Evolutionary conservation across 192 early-diverging fungal genomes (phyloP), one percentile per base, ranked within the genome.

Genomic region (Allomyces macrogynus): DNA sequence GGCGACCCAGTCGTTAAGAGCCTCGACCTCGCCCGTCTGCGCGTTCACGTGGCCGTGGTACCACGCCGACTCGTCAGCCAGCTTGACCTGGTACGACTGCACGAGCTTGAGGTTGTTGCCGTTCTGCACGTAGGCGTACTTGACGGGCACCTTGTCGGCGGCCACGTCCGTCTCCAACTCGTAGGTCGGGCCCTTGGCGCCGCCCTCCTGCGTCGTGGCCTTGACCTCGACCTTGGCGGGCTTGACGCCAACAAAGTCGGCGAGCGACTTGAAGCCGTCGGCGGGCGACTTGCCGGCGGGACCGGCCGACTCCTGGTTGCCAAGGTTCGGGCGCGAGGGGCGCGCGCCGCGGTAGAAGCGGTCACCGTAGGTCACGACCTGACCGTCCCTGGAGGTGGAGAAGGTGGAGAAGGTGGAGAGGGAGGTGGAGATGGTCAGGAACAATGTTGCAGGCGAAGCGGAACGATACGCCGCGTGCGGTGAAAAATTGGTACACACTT

Each of bases 1-100:
- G 16, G 82, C 70, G 14, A 89, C 86, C 93, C 93, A 96, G 77
- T 92, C 91, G 40, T 87, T 72, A n/a, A 96, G 72, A 22, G 78
- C 69, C 60, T 86, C 65, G 4, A 93, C 75, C 25, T 83, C 71
- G 8, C 88, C 86, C 27, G 67, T 72, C 40, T 77, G 67, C 0
- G 83, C 75, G 63, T 87, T 74, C 7, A 91, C 76, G 43, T 86
- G 84, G 7, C 77, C 85, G 67, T 87, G 79, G 76, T 83, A 85
- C 87, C 89, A 92, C 5, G 12, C 12, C 49, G 16, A 57, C 12
- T 14, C 49, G 20, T 57, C 20, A 16, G 12, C 49, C 16, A 57
- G 49, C 49, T 57, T n/a, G 16, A 57, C 49, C 16, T 14, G 16
- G 49, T 57, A 57, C 16, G 12, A 20, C 3, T 57, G 20, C 8